Evolutionary conservation across 108 stramenopile species (phyloP).

Genomic region (Chaetoceros tenuissimus): DNA sequence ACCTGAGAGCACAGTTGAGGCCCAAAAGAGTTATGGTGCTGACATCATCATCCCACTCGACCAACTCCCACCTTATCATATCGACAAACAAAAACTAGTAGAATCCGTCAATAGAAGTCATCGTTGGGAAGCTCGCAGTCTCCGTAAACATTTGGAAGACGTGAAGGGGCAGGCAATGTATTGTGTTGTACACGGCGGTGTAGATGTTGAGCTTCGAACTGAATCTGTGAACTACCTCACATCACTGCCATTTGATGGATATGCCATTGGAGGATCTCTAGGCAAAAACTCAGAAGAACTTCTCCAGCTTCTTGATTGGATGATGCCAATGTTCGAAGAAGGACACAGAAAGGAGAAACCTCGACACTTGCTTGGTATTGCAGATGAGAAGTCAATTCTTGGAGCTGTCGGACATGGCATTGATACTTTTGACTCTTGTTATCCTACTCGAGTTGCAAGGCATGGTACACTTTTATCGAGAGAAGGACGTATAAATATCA

Average conservation of each 20-base stretch:
- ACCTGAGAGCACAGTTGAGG: slow-evolving; percentile 83
- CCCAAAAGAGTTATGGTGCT: slow-evolving; percentile 86
- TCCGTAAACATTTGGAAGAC: slow-evolving; percentile 70
- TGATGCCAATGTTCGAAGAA: slow-evolving; percentile 82
- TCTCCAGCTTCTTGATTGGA: slow-evolving; percentile 72
- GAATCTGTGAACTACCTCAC: slow-evolving; percentile 80
- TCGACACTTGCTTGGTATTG: slow-evolving; percentile 90
- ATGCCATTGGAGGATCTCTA: slow-evolving; percentile 86
- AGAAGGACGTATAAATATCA: slow-evolving; percentile 54
- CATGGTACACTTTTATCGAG: slow-evolving; percentile 76
- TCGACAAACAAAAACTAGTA: slow-evolving; percentile 43
- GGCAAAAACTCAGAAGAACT: slow-evolving; percentile 83
- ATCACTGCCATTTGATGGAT: slow-evolving; percentile 89
- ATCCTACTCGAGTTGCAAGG: slow-evolving; percentile 82
- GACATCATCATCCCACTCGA: slow-evolving; percentile 95
- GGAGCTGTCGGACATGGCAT: slow-evolving; percentile 71
- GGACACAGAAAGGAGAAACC: slow-evolving; percentile 57
- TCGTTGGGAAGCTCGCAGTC: slow-evolving; percentile 88
- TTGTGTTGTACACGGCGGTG: slow-evolving; percentile 88
- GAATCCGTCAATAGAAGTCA: slow-evolving; percentile 80
- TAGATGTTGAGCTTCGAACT: slow-evolving; percentile 68
- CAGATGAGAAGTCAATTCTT: slow-evolving; percentile 76
- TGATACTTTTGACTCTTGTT: slow-evolving; percentile 88
- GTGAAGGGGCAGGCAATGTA: slow-evolving; percentile 86
- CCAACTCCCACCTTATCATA: slow-evolving; percentile 87